These are phyloP conservation scores for Apiotrichum porosum DNA, from an alignment of 1,284 basidiomycete genomes.

Conservation along the genomic window DNA sequence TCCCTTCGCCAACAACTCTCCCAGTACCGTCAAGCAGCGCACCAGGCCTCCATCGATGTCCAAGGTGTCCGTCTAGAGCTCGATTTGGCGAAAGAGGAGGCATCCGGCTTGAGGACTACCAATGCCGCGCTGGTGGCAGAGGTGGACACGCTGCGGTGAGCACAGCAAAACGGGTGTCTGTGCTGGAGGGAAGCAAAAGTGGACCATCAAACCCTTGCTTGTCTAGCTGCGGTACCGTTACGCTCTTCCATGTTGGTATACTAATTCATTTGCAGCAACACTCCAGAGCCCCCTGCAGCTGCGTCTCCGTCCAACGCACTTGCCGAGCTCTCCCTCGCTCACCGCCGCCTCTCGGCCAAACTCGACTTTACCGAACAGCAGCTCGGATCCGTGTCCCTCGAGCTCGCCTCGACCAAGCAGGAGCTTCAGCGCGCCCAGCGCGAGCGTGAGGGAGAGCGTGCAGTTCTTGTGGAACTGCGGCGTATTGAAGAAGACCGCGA, in stretches of 20 bases:
- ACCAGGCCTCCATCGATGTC: slow-evolving; percentile 44
- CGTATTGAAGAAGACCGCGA: slow-evolving; percentile 59
- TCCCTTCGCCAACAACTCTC: slow-evolving; percentile 61
- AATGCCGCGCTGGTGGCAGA: slow-evolving; percentile 37
- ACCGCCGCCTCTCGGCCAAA: slow-evolving; percentile 45
- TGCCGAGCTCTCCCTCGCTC: slow-evolving; percentile 47
- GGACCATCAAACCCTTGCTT: too few relatives aligned
- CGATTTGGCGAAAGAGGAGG: slow-evolving; percentile 38
- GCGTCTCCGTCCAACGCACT: slow-evolving; percentile 36
- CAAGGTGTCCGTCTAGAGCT: slow-evolving; percentile 46
- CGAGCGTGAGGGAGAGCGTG: slow-evolving; percentile 53
- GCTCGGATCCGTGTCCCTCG: slow-evolving; percentile 35
- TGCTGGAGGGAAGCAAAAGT: too few relatives aligned
- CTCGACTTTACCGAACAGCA: slow-evolving; percentile 42
- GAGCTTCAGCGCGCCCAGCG: slow-evolving; percentile 58
- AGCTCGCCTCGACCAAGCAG: slow-evolving; percentile 50
- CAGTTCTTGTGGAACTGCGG: slow-evolving; percentile 31
- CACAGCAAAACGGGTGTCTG: background rate
- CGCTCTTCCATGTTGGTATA: background rate
- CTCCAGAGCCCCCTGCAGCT: slow-evolving; percentile 30
- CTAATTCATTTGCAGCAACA: slow-evolving; percentile 14
- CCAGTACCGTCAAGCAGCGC: slow-evolving; percentile 55
- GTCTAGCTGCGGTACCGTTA: background rate
- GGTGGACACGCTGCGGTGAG: slow-evolving; percentile 37
- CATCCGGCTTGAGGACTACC: slow-evolving; percentile 39